Evolutionary conservation across 2,329 filamentous ascomycete species (phyloP), one percentile per base, ranked within the genome.

Genomic region (Ascochyta koolunga): DNA sequence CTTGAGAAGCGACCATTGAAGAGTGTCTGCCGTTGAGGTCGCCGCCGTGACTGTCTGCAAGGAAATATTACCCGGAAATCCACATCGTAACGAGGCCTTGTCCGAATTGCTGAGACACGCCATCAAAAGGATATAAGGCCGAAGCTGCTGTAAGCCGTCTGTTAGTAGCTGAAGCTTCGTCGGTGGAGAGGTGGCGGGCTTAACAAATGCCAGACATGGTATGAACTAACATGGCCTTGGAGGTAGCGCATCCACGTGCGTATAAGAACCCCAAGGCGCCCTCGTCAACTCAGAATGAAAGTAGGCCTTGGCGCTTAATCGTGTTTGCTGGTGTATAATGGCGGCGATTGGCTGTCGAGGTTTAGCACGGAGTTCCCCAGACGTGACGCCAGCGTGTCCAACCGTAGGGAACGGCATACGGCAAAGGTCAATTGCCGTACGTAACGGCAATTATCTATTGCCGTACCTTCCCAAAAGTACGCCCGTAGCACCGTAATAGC

Each of bases 31-130:
- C 10, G 15, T 15, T 9, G 13, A 16, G n/a, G 24, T 43, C 9
- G 19, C 33, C 38, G 33, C 44, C 10, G 37, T 11, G 24, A n/a
- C n/a, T n/a, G 31, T 37, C 43, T 54, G 44, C 50, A 54, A 13
- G 50, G 18, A 10, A 48, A 15, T 48, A 54, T 54, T 54, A 44
- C 50, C 50, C 27, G 44, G 44, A 1, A 13, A 25, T 36, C n/a
- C 27, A 39, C 32, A n/a, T 36, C 29, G 43, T n/a, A 21, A 11
- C 50, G 50, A 44, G 48, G 24, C n/a, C 37, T 39, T 27, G 13
- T 44, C 40, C 48, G 35, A 32, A 16, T 33, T 19, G 39, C n/a
- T 22, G 25, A 16, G 35, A 38, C 25, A 31, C 10, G 18, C 19
- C n/a, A 4, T 36, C 13, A 13, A 27, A 40, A 15, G 33, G 1